phyloP scores from a whole-genome alignment of 441 rosid species.

The Daphne laureola region DNA sequence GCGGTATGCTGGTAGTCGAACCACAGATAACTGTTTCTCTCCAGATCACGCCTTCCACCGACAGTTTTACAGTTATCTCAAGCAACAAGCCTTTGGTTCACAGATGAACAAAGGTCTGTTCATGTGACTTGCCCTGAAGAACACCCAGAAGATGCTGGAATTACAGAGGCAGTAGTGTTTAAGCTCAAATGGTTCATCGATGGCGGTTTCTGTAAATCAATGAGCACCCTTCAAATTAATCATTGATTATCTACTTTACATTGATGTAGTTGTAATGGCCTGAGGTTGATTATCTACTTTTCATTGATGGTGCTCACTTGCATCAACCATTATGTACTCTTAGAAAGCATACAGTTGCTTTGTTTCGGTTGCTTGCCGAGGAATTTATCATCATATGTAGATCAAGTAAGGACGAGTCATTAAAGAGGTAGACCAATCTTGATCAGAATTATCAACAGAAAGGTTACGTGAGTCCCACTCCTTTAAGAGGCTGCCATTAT shows the following conservation, averaged over 20 bases:
- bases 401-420: too few relatives aligned
- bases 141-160: constrained; percentile 46
- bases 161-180: constrained; percentile 54
- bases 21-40: constrained; percentile 49
- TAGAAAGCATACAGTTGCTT: background rate
- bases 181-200: constrained; percentile 60
- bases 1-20: constrained; percentile 29
- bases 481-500: too few relatives aligned
- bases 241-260: too few relatives aligned
- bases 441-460: too few relatives aligned
- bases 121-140: constrained; percentile 53
- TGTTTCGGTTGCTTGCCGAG: background rate
- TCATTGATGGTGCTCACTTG: constrained; percentile 23
- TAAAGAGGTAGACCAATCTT: too few relatives aligned
- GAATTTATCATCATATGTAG: too few relatives aligned
- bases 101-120: constrained; percentile 45
- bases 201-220: constrained; percentile 25
- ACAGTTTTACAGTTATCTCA: constrained; percentile 43
- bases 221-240: too few relatives aligned
- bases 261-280: constrained; percentile 14
- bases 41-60: constrained; percentile 59
- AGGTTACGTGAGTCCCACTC: too few relatives aligned
- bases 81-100: constrained; percentile 36
- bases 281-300: constrained; percentile 11
- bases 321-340: constrained; percentile 24